Evolutionary conservation across 2,329 filamentous ascomycete species (phyloP), one percentile per base, ranked within the genome.

Genomic region (Trichoderma oligosporum): DNA sequence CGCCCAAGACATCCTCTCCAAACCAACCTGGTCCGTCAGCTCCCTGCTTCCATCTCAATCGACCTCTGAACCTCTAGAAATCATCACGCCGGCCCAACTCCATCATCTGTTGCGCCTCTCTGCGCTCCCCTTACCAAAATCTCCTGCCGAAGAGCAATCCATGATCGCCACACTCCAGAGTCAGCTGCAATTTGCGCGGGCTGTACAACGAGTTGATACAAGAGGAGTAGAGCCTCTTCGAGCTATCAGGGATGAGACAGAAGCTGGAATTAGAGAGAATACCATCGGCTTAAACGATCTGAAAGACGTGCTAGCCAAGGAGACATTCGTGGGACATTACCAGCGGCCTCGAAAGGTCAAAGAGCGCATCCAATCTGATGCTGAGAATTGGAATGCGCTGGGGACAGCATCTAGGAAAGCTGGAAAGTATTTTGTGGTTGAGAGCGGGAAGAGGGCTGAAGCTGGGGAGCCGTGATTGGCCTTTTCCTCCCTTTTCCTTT

Each of bases 161-260:
- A 90, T 96, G 83, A 80, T 96, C 3, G 69, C 80, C 20, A 92
- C 87, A 1, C 80, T 99, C 2, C 81, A 86, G 52, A 84, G 88
- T 29, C 94, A 99, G 69, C 82, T 99, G 0, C 87, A 88, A 66
- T 99, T 99, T 68, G 91, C 97, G n/a, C 85, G 83, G 60, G 84
- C 91, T 61, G 85, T 97, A 18, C 92, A 96, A 67, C 76, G 80
- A 42, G 86, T 96, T 47, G 82, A 96, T 70, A 92, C 90, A 0
- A 73, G 78, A 0, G 84, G 81, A 3, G 78, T 97, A 0, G 79
- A 84, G 56, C 92, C 94, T 0, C 74, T 99, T 41, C 80, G 83
- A 49, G 86, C 87, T 42, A 87, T 97, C 57, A 84, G 90, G 53
- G 93, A 97, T 69, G 92, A 94, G 75, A 89, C 88, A 1, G 68